Conservation (phyloP, 306 rosid genomes). For the Dicorynia guianensis region DNA sequence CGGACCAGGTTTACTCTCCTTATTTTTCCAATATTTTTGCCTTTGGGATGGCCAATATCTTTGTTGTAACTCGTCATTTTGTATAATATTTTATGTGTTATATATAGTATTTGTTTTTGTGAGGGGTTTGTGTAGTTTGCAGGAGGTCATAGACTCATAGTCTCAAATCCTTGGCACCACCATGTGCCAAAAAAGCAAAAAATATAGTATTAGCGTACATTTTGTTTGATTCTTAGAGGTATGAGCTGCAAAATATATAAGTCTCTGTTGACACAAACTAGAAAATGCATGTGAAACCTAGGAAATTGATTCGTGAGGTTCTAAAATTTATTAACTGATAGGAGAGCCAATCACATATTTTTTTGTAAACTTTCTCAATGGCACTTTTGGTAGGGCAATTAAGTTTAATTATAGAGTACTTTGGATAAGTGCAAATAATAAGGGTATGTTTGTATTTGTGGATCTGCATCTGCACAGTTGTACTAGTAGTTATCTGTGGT, state of each 20-base stretch:
- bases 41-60: slow-evolving; percentile 23
- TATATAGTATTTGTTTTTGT: background rate
- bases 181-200: too few species aligned
- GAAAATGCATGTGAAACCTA: background rate
- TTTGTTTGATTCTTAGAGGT: slow-evolving; percentile 16
- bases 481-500: slow-evolving; percentile 17
- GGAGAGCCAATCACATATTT: too few species aligned
- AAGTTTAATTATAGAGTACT: slow-evolving; percentile 4
- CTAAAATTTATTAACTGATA: background rate
- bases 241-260: slow-evolving; percentile 7
- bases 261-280: background rate
- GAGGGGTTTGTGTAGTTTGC: too few species aligned
- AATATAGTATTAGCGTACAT: background rate
- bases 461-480: too few species aligned
- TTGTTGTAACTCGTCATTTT: background rate
- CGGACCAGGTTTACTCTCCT: slow-evolving; percentile 56
- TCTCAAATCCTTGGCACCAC: too few species aligned
- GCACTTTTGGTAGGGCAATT: background rate
- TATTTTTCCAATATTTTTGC: slow-evolving; percentile 24
- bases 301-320: slow-evolving; percentile 10
- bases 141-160: too few species aligned
- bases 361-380: background rate
- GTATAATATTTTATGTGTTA: background rate
- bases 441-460: background rate
- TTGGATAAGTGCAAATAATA: slow-evolving; percentile 2